phyloP scores from a whole-genome alignment of 345 rosid species.

The Linum tenue region DNA sequence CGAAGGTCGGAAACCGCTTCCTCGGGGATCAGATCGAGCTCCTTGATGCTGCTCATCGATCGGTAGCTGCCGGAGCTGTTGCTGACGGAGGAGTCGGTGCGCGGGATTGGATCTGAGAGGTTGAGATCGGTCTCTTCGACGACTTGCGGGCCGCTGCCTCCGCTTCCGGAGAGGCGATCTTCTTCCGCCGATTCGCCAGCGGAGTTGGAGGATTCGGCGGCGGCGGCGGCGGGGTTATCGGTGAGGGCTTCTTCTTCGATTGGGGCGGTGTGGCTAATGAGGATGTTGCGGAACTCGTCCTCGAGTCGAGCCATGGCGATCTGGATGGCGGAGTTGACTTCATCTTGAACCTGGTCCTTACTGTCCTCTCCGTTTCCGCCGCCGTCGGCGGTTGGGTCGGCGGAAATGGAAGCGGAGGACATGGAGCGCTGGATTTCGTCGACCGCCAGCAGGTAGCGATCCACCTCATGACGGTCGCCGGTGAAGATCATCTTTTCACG shows the following conservation, averaged over 20 bases:
- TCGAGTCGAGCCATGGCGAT: conserved; percentile 97
- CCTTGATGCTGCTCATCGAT: conserved; percentile 76
- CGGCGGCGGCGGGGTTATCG: background rate
- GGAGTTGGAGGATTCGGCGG: conserved; percentile 19
- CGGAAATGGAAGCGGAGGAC: conserved; percentile 35
- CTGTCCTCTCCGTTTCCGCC: background rate
- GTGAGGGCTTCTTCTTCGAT: conserved; percentile 48
- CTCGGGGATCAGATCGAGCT: conserved; percentile 68
- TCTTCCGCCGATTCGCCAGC: background rate
- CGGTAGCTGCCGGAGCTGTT: conserved; percentile 44
- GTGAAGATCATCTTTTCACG: conserved; percentile 82
- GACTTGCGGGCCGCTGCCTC: conserved; percentile 2
- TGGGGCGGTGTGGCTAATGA: conserved; percentile 50
- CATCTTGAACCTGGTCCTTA: conserved; percentile 17
- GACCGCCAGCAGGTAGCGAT: conserved; percentile 75
- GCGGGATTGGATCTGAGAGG: conserved; percentile 13
- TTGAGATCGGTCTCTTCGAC: conserved; percentile 2
- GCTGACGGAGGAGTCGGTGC: conserved; percentile 26
- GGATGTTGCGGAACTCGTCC: conserved; percentile 84
- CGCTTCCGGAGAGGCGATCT: background rate
- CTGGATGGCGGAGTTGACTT: conserved; percentile 62
- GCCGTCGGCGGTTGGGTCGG: background rate
- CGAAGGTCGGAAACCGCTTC: conserved; percentile 65
- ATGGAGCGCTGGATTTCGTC: conserved; percentile 71
- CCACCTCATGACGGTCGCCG: conserved; percentile 60